Percentiles rank a stretch among this genome's conserved stretches.
These are phyloP conservation scores for Lactarius deliciosus DNA, from an alignment of 768 basidiomycete genomes.

Conservation along the genomic window DNA sequence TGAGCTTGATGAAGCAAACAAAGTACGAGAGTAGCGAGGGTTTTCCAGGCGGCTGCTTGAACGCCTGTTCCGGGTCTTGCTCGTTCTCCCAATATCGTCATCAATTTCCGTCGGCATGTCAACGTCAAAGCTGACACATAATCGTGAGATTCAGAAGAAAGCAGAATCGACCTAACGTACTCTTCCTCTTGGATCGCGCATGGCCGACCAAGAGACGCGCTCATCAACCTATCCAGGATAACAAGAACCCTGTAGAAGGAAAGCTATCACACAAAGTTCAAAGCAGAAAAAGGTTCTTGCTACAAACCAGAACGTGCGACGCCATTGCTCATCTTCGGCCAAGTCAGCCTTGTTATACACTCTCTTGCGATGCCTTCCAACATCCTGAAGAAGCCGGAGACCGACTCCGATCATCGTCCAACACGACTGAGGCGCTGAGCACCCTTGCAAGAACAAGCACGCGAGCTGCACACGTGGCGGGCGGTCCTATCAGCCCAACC, in stretches of 20 bases:
- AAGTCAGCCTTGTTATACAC: conserved; percentile 42
- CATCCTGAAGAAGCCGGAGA: conserved; percentile 71
- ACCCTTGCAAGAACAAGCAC: conserved; percentile 43
- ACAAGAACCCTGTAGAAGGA: conserved; percentile 46
- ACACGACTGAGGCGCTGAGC: conserved; percentile 48
- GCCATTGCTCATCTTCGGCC: conserved; percentile 71
- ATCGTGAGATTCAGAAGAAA: conserved; percentile 21
- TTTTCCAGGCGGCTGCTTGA: conserved; percentile 63
- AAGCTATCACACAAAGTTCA: background rate
- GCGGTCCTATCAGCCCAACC: conserved; percentile 30
- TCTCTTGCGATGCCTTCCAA: conserved; percentile 64
- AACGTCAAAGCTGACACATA: conserved; percentile 30
- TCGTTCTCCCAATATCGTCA: conserved; percentile 30
- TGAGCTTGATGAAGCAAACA: conserved; percentile 54
- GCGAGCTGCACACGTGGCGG: conserved; percentile 36
- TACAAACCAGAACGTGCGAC: conserved; percentile 59
- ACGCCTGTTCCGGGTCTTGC: conserved; percentile 35
- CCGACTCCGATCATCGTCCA: conserved; percentile 64
- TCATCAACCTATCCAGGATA: conserved; percentile 46
- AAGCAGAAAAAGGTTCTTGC: background rate
- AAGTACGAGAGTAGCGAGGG: conserved; percentile 57
- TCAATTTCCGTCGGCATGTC: conserved; percentile 29
- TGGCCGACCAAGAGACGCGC: conserved; percentile 61
- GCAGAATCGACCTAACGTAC: conserved; percentile 40
- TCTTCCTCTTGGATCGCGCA: conserved; percentile 75